Percentiles rank a stretch among this genome's conserved stretches.
These are phyloP conservation scores for Thozetella sp. DNA, from an alignment of 495 filamentous ascomycete genomes.

Conservation along the genomic window DNA sequence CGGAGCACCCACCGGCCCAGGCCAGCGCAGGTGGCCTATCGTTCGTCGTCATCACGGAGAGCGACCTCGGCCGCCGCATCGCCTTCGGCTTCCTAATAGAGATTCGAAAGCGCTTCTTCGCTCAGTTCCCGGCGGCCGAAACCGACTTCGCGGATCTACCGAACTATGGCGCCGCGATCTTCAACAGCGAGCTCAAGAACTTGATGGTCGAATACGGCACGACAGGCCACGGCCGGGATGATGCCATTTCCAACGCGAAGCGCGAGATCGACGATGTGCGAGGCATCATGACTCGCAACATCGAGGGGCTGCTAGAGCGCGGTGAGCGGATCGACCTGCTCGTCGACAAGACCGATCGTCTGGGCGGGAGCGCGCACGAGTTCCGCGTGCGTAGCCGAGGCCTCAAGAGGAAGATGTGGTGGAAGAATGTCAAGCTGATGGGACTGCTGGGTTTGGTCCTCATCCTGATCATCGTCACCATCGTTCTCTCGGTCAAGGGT, in stretches of 20 bases:
- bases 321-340: constrained; percentile 94
- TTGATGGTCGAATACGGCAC: constrained; percentile 87
- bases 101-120: constrained; percentile 85
- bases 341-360: constrained; percentile 94
- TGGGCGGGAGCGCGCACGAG: constrained; percentile 84
- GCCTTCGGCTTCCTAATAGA: constrained; percentile 92
- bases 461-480: constrained; percentile 69
- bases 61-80: constrained; percentile 79
- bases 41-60: constrained; percentile 80
- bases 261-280: constrained; percentile 90
- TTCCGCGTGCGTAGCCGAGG: constrained; percentile 85
- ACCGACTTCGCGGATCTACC: constrained; percentile 79
- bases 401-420: constrained; percentile 95
- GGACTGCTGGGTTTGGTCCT: constrained; percentile 79
- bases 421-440: constrained; percentile 98
- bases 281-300: constrained; percentile 98
- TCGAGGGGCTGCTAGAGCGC: constrained; percentile 91
- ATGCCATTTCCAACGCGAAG: constrained; percentile 82
- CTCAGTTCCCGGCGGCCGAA: constrained; percentile 64
- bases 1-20: constrained; percentile 48
- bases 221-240: constrained; percentile 69
- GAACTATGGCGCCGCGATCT: constrained; percentile 86
- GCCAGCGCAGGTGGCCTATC: constrained; percentile 76
- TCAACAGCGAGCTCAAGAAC: constrained; percentile 75
- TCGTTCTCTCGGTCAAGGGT: constrained; percentile 43